Conservation (phyloP, 2,329 filamentous ascomycete genomes). For the Chaetomiaceae sp. region DNA sequence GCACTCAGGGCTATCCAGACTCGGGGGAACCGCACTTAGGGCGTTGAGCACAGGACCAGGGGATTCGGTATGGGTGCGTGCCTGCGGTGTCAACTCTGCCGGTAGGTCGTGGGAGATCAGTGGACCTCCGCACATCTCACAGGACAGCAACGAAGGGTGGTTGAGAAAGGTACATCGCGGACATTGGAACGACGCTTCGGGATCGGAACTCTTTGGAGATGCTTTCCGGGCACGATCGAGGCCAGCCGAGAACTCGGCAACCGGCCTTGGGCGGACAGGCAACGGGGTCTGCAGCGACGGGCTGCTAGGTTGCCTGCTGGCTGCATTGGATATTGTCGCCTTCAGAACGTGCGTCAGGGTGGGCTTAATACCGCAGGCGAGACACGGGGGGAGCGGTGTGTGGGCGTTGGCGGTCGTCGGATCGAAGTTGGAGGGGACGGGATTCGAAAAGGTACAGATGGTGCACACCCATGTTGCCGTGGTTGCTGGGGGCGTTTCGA, state of each 20-base stretch:
- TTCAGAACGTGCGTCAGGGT: constrained; percentile 78
- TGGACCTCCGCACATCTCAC: constrained; percentile 85
- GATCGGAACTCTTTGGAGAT: constrained; percentile 26
- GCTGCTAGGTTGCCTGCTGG: constrained; percentile 43
- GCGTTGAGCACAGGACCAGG: constrained; percentile 64
- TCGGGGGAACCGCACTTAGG: constrained; percentile 29
- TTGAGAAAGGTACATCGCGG: constrained; percentile 92
- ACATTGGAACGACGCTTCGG: constrained; percentile 55
- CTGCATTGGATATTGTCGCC: constrained; percentile 73
- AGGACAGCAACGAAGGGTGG: constrained; percentile 77
- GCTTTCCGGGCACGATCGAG: constrained; percentile 8
- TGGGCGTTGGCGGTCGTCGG: constrained; percentile 72
- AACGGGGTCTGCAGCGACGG: constrained; percentile 28
- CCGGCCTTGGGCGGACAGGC: constrained; percentile 29
- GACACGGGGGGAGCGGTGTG: constrained; percentile 77
- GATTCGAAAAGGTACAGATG: constrained; percentile 93
- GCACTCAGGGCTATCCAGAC: constrained; percentile 59
- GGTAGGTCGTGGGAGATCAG: constrained; percentile 53
- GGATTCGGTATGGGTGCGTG: constrained; percentile 59
- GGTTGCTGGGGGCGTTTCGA: constrained; percentile 45
- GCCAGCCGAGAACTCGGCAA: constrained; percentile 16
- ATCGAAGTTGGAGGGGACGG: constrained; percentile 90
- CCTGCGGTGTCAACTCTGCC: constrained; percentile 35
- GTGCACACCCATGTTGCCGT: constrained; percentile 89
- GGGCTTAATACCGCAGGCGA: constrained; percentile 92